Evolutionary conservation across 2,329 filamentous ascomycete species (phyloP).

Genomic region (Diaporthe citri): DNA sequence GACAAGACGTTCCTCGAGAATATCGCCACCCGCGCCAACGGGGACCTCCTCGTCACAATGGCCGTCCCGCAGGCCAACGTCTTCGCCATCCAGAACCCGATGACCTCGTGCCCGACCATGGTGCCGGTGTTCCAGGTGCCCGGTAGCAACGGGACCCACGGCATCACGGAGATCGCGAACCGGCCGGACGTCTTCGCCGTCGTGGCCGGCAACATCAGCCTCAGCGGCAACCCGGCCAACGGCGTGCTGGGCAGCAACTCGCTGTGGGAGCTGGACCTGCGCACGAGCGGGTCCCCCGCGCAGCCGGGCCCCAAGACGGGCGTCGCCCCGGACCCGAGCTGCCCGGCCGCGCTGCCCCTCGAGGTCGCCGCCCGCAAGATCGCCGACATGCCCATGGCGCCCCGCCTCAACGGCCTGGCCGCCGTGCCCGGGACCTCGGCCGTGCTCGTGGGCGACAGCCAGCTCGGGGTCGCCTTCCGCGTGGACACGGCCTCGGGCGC

Average conservation of each 20-base stretch:
- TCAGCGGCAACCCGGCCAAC: conserved; percentile 33
- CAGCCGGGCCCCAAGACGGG: not conserved
- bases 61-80: conserved; percentile 46
- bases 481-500: conserved; percentile 44
- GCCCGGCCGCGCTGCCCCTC: not conserved
- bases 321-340: not conserved
- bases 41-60: conserved; percentile 49
- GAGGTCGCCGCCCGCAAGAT: conserved; percentile 40
- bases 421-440: conserved; percentile 40
- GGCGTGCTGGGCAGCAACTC: conserved; percentile 37
- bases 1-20: conserved; percentile 49
- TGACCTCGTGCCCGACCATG: conserved; percentile 41
- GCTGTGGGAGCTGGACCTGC: conserved; percentile 43
- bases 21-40: conserved; percentile 49
- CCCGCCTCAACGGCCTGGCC: conserved; percentile 45
- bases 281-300: not conserved
- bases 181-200: conserved; percentile 44
- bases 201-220: conserved; percentile 38
- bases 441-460: conserved; percentile 47
- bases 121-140: conserved; percentile 48
- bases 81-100: conserved; percentile 47
- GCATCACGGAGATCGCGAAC: conserved; percentile 48
- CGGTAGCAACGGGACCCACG: conserved; percentile 45
- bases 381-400: conserved; percentile 38
- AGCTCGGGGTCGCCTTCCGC: conserved; percentile 45